Base-by-base conservation (phyloP, 306 rosid genomes). In the Echinosophora koreensis region DNA sequence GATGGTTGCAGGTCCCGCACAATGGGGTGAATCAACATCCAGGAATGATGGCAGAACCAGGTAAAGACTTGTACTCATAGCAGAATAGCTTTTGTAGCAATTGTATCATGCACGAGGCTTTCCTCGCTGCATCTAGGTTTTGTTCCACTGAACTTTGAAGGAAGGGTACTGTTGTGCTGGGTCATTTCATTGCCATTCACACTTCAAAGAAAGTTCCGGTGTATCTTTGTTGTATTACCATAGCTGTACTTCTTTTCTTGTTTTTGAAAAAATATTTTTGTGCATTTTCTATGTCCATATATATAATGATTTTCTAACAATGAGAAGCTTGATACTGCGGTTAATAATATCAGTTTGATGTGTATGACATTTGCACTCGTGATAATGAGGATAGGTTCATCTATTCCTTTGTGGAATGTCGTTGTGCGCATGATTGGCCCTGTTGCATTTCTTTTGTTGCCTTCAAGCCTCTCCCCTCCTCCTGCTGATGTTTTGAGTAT, bases 241-340 rank as follows among this genome's bases (percentile, higher is more conserved):
- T 37, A 55, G 30, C 51, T 77, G 79, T 71, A 77, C n/a, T 52
- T 54, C 38, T 13, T 16, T 41, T 8, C 16, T 38, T 2, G 2
- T 8, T 51, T 47, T 6, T 27, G 5, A 8, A n/a, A 8, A 28
- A 61, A 51, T 9, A 41, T 58, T 63, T 44, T 55, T 82, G 79
- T 82, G 75, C 78, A 69, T 37, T 76, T 77, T 77, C 51, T 10
- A 0, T 82, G 74, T 76, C 80, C 49, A n/a, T n/a, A n/a, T n/a
- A 77, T 71, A 64, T 63, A 10, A 22, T 69, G 65, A 37, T 50
- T 67, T 59, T 34, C 30, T 67, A 77, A 57, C 76, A 47, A 16
- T 56, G 78, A 77, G 79, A 56, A 6, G 64, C 35, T 55, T 35
- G 82, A 56, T 15, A 71, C 38, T 56, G 71, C 56, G 76, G 79